Base-by-base conservation (phyloP, 768 basidiomycete species). In the Hericium rajendrae region DNA sequence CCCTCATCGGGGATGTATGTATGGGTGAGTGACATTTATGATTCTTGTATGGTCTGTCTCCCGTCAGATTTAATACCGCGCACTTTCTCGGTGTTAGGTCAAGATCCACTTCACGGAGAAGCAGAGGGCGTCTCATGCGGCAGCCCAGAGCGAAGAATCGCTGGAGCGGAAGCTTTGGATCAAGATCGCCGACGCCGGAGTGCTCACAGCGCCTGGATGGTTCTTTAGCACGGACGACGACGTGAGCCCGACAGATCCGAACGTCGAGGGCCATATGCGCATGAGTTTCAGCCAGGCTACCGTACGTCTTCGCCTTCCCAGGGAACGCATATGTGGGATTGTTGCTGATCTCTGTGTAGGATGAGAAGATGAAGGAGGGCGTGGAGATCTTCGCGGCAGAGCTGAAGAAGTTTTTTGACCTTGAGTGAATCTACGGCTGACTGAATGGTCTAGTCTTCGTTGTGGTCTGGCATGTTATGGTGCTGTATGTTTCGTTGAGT, bases 1-100 rank as follows among this genome's bases (percentile, higher is more conserved):
- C 89, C 90, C 0, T 78, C 79, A 1, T 77, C 85, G 16, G 91
- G 91, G 9, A 94, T 92, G 91, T 91, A 89, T 69, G 60, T 85
- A 32, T 87, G 84, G 84, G 83, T 83, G 65, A 53, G 76, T 67
- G 55, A 22, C 37, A 56, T 41, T 10, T 10, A 32, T 32, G 32
- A 32, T 32, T 8, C 3, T 26, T 26, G 26, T 3, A 26, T 26
- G 5, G 32, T 10, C 9, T 10, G 9, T 32, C 8, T 32, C 9
- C 9, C 32, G 32, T 32, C 6, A 10, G 8, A 32, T 32, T 9
- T 32, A 32, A 6, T 10, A 8, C 9, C 32, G 32, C 6, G 32
- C 32, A 6, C 32, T 32, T 32, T 10, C 32, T 83, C 46, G 76
- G 76, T 62, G 65, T 91, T 77, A 89, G 70, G 74, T 91, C 41